Evolutionary conservation across 345 rosid genomes (phyloP), one percentile per base, ranked within the genome.

Genomic region (Eucalyptus erythrocorys): DNA sequence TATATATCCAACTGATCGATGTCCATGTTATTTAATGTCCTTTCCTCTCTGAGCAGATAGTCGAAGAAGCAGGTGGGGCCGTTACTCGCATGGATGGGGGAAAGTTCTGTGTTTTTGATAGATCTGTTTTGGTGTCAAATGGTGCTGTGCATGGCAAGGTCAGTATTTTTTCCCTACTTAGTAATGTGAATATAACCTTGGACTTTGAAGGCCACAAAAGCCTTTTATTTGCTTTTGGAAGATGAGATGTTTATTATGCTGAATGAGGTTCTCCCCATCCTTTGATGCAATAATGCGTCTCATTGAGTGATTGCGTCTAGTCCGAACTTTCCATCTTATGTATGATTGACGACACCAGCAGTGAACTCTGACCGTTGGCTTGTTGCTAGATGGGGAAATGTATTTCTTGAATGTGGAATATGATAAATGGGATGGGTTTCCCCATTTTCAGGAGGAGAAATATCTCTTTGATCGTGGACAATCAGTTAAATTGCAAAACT

Each of bases 41-140:
- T 3, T 40, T 87, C 30, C 49, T 55, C 53, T 86, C 86, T 13
- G 57, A 89, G 87, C 94, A 97, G 99, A 96, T 97, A 71, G 99
- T 96, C 51, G 99, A 97, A 93, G 99, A 96, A 92, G 99, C 99
- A 91, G 97, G 99, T 86, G 99, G 99, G 71, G 88, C 96, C 37
- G 99, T 96, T 85, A 92, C 95, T 85, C 86, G 96, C 43, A 97
- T 97, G 99, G 99, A 97, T 34, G 98, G 99, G 57, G 95, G 93
- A 86, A 95, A 96, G 88, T 96, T 97, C 89, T 91, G 96, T 79
- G 98, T 95, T 42, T 97, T 96, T 64, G 99, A 97, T 92, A 94
- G 99, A 91, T 96, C 99, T 80, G 94, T 96, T 90, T 90, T 97
- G 94, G 99, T 97, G 57, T 97, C 99, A 30, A 96, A 97, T 42